Percentiles rank a stretch among this genome's conserved stretches.
Evolutionary conservation across 345 rosid genomes (phyloP).

Genomic region (Gossypioides kirkii): DNA sequence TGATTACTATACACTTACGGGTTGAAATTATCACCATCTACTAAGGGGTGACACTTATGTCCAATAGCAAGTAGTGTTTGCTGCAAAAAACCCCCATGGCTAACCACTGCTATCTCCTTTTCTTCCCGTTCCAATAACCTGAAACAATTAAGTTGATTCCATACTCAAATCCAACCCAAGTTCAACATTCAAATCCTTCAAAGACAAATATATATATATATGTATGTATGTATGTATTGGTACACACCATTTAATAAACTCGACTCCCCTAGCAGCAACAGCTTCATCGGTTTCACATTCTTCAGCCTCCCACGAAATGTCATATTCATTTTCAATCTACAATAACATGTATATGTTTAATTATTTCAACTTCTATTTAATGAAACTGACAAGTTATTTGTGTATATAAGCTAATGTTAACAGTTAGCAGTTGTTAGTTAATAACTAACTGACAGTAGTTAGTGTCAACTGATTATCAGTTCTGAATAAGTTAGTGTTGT

Average conservation of each 20-base stretch:
- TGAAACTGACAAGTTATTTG: no score
- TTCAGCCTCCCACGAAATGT: constrained; percentile 46
- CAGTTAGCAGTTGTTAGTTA: no score
- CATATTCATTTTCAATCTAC: constrained; percentile 73
- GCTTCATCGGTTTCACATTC: constrained; percentile 49
- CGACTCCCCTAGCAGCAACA: constrained; percentile 56
- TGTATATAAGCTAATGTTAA: no score
- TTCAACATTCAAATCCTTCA: no score
- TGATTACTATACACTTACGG: constrained; percentile 21
- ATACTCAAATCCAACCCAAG: no score
- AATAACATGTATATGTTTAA: background rate
- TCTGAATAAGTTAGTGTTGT: no score
- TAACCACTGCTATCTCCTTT: constrained; percentile 73
- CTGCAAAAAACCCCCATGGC: constrained; percentile 64
- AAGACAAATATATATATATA: background rate
- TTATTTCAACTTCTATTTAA: background rate
- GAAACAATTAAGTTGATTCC: background rate
- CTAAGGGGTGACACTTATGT: background rate
- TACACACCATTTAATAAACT: constrained; percentile 50
- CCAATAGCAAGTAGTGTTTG: constrained; percentile 34
- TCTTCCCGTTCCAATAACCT: constrained; percentile 73
- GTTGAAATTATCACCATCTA: constrained; percentile 26
- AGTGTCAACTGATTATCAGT: no score
- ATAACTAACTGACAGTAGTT: no score
- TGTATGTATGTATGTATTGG: background rate